phyloP scores from a whole-genome alignment of 768 basidiomycete species.

The Mycena galopus region DNA sequence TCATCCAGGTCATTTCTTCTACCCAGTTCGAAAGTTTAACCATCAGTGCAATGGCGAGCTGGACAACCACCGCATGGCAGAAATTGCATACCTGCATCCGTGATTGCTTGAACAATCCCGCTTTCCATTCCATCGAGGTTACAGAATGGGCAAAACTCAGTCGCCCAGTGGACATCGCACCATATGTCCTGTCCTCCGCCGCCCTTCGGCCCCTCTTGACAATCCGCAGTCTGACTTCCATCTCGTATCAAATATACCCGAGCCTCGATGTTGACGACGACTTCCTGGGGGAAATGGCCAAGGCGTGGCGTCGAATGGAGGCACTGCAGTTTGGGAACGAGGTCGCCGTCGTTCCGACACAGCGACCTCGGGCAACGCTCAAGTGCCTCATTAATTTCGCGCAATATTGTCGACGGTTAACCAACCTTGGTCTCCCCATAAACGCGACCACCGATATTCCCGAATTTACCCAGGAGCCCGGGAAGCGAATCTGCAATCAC shows the following conservation, averaged over 20 bases:
- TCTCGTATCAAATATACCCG: slow-evolving; percentile 12
- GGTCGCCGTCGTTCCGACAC: neutral
- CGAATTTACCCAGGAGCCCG: slow-evolving; percentile 11
- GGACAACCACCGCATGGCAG: slow-evolving; percentile 24
- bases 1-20: slow-evolving; percentile 25
- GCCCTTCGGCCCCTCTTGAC: slow-evolving; percentile 18
- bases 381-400: slow-evolving; percentile 24
- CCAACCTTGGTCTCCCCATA: slow-evolving; percentile 7
- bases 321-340: neutral
- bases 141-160: neutral
- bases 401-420: neutral
- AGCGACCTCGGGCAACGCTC: slow-evolving; percentile 15
- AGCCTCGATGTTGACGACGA: slow-evolving; percentile 9
- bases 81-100: slow-evolving; percentile 19
- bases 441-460: slow-evolving; percentile 7
- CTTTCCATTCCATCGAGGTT: neutral
- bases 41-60: neutral
- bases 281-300: slow-evolving; percentile 22
- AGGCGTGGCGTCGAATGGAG: neutral
- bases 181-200: slow-evolving; percentile 11
- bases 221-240: neutral
- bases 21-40: neutral
- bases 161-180: neutral
- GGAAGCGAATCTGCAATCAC: neutral
- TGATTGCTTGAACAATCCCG: slow-evolving; percentile 2